These are phyloP conservation scores for Colletotrichum sp. DNA, from an alignment of 2,329 filamentous ascomycete species.

Conservation along the genomic window DNA sequence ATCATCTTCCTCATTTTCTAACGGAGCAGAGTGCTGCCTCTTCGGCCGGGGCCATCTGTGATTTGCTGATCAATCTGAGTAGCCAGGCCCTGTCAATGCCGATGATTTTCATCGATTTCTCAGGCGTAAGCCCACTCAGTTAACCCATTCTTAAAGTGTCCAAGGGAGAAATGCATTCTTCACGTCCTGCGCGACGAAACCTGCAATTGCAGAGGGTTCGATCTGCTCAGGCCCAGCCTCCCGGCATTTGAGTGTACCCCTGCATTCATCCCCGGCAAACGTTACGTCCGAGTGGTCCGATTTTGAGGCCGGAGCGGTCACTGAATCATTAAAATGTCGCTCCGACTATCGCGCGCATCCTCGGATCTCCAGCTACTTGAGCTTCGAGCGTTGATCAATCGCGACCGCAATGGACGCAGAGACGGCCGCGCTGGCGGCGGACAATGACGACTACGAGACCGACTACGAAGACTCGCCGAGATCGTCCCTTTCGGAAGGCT, in stretches of 20 bases:
- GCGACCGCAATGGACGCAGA: background rate
- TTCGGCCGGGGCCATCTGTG: background rate
- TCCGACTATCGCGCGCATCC: background rate
- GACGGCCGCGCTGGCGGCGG: background rate
- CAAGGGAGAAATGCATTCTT: background rate
- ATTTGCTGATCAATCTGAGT: background rate
- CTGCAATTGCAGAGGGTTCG: background rate
- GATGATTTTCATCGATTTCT: background rate
- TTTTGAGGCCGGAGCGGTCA: background rate
- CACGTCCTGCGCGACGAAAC: background rate
- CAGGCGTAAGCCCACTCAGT: background rate
- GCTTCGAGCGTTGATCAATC: background rate
- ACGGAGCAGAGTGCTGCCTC: background rate
- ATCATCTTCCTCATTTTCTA: background rate
- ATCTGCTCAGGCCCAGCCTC: background rate
- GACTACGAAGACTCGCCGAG: background rate
- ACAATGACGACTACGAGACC: background rate
- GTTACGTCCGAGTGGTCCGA: background rate
- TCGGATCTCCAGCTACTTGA: background rate
- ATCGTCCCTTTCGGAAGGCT: background rate
- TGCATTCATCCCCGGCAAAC: background rate
- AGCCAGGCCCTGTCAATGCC: background rate
- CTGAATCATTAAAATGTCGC: background rate
- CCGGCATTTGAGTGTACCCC: background rate
- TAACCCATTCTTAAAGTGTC: background rate